Evolutionary conservation across 2,329 filamentous ascomycete genomes (phyloP), one percentile per base, ranked within the genome.

Genomic region (Proliferodiscus dingleyae): DNA sequence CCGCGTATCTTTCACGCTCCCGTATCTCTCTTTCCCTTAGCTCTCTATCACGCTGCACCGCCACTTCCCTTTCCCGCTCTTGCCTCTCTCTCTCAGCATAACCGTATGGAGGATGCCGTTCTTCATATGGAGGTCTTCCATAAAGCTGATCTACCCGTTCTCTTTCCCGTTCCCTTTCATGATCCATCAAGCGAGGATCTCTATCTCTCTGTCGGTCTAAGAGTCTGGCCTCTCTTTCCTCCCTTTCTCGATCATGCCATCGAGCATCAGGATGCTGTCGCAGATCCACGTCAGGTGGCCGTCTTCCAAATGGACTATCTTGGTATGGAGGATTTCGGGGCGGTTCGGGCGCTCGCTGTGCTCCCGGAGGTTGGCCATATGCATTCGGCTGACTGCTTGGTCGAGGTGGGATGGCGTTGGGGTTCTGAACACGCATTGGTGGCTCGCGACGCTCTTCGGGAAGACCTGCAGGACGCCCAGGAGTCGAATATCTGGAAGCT

Each of bases 401-500:
- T 24, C 63, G 53, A 15, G 62, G 59, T 18, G 62, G 61, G 18
- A 54, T 44, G 23, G 38, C 50, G 46, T 56, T 58, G 16, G 60
- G 52, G 47, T 62, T 61, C n/a, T 50, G 52, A 4, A 59, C 53
- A 21, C 58, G 53, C 24, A 54, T 45, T 6, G 55, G 50, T 32
- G n/a, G n/a, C n/a, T 73, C 70, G 49, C 68, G 64, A 40, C 64
- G 62, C 41, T 75, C 71, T 18, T 81, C 78, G 11, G 69, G 65
- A 32, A 63, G 23, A 16, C 29, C 45, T 55, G 71, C 73, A 29
- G 76, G 70, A 36, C 71, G 71, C 37, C 70, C 65, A 53, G 80
- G 78, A 2, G 80, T 83, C 26, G 74, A 71, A 53, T 79, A 83
- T 49, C 77, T 73, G 9, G 32, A 21, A 50, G 74, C 73, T 15